A percentile compares a stretch with the other conserved stretches of the same genome.
phyloP scores from a whole-genome alignment of 1,284 basidiomycete species.

The Vanrija sp. region DNA sequence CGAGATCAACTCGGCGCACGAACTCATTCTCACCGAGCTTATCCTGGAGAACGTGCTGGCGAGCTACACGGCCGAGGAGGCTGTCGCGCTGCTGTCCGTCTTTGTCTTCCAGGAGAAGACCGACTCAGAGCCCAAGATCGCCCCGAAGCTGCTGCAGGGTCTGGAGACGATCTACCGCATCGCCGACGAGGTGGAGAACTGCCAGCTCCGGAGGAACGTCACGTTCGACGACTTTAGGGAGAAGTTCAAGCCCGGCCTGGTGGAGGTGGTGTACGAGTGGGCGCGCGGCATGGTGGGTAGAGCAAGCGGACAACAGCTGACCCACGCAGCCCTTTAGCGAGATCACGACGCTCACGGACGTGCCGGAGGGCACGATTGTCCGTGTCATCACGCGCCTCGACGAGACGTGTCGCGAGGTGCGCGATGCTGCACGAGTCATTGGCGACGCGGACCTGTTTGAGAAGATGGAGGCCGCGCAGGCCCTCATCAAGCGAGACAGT shows the following conservation, averaged over 20 bases:
- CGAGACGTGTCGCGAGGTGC: conserved; percentile 93
- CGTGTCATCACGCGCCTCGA: conserved; percentile 92
- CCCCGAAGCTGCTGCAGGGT: conserved; percentile 66
- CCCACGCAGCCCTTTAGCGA: conserved; percentile 79
- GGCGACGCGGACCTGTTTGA: conserved; percentile 92
- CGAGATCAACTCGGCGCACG: conserved; percentile 98
- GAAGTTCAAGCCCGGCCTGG: conserved; percentile 78
- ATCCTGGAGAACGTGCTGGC: conserved; percentile 94
- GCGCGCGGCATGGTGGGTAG: conserved; percentile 85
- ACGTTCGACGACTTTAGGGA: conserved; percentile 69
- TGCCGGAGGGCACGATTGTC: conserved; percentile 95
- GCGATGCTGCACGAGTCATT: conserved; percentile 95
- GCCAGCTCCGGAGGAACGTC: conserved; percentile 76
- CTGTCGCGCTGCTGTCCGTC: conserved; percentile 92
- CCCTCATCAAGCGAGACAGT: conserved; percentile 91
- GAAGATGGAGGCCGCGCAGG: conserved; percentile 95
- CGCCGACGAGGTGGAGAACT: conserved; percentile 72
- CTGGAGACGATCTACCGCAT: conserved; percentile 73
- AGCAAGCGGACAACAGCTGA: neutral
- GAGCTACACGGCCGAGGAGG: conserved; percentile 86
- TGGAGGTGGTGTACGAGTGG: conserved; percentile 98
- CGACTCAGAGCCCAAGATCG: conserved; percentile 74
- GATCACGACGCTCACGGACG: conserved; percentile 88
- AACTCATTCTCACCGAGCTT: conserved; percentile 91
- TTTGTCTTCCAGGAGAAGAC: conserved; percentile 99